phyloP scores from a whole-genome alignment of 805 yeast genomes.

The Wickerhamiella nectarea region DNA sequence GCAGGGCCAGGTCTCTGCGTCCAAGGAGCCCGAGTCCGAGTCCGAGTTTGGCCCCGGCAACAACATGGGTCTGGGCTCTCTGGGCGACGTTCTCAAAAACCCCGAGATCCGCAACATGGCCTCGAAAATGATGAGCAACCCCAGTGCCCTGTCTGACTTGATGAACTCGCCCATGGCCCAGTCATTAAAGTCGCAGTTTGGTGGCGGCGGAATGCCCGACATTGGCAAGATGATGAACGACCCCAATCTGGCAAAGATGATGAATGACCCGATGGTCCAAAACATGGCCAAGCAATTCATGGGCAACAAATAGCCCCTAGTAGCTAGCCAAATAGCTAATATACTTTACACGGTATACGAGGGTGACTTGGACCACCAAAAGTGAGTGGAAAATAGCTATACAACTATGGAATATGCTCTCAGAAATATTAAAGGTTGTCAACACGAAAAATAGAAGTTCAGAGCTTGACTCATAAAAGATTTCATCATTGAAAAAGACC shows the following conservation, averaged over 20 bases:
- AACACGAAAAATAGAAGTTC: slow-evolving; percentile 16
- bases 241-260: slow-evolving; percentile 8
- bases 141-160: slow-evolving; percentile 56
- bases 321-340: background rate
- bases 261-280: slow-evolving; percentile 9
- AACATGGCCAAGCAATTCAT: slow-evolving; percentile 10
- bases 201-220: slow-evolving; percentile 8
- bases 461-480: slow-evolving; percentile 25
- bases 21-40: slow-evolving; percentile 24
- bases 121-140: slow-evolving; percentile 75
- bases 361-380: no score
- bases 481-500: slow-evolving; percentile 22
- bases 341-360: background rate
- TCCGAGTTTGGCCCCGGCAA: slow-evolving; percentile 13
- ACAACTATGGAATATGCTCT: background rate
- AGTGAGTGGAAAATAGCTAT: background rate
- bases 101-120: slow-evolving; percentile 91
- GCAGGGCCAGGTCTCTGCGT: slow-evolving; percentile 31
- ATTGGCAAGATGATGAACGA: slow-evolving; percentile 7
- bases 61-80: slow-evolving; percentile 36
- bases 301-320: no score
- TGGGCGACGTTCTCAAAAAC: slow-evolving; percentile 62
- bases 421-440: slow-evolving; percentile 9
- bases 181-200: slow-evolving; percentile 6
- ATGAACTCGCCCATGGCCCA: slow-evolving; percentile 58